Evolutionary conservation across 2,329 filamentous ascomycete genomes (phyloP).

Genomic region (Hymenotorrendiella dingleyae): DNA sequence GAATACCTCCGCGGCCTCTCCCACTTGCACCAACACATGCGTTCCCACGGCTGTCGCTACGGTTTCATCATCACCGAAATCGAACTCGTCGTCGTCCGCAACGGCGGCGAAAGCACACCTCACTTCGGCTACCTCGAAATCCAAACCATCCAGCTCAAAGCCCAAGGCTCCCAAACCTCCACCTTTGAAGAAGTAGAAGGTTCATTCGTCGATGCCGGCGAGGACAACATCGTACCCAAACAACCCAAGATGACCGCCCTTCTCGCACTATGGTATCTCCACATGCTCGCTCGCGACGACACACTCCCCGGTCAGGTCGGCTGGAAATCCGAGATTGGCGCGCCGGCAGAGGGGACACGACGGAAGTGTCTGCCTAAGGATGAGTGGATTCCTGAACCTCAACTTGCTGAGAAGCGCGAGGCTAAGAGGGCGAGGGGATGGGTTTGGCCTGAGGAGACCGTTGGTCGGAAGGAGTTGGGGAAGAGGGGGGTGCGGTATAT

Average conservation of each 20-base stretch:
- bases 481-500: constrained; percentile 56
- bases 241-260: constrained; percentile 66
- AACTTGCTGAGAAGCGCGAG: constrained; percentile 68
- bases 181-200: constrained; percentile 21
- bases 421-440: constrained; percentile 69
- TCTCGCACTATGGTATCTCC: constrained; percentile 72
- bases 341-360: constrained; percentile 65
- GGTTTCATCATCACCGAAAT: constrained; percentile 97
- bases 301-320: constrained; percentile 50
- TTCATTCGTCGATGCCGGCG: constrained; percentile 23
- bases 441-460: constrained; percentile 68
- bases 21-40: constrained; percentile 85
- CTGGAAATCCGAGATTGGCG: constrained; percentile 69
- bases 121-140: constrained; percentile 89
- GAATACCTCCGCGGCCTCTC: constrained; percentile 83
- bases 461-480: constrained; percentile 66
- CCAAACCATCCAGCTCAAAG: constrained; percentile 51
- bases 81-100: constrained; percentile 84
- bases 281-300: constrained; percentile 62
- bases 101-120: constrained; percentile 64
- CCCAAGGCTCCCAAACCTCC: constrained; percentile 21
- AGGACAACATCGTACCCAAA: constrained; percentile 33
- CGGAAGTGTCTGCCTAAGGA: constrained; percentile 66
- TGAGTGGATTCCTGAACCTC: constrained; percentile 69
- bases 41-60: constrained; percentile 87